Evolutionary conservation across 2,329 filamentous ascomycete genomes (phyloP).

Genomic region (Cladobotryum mycophilum): DNA sequence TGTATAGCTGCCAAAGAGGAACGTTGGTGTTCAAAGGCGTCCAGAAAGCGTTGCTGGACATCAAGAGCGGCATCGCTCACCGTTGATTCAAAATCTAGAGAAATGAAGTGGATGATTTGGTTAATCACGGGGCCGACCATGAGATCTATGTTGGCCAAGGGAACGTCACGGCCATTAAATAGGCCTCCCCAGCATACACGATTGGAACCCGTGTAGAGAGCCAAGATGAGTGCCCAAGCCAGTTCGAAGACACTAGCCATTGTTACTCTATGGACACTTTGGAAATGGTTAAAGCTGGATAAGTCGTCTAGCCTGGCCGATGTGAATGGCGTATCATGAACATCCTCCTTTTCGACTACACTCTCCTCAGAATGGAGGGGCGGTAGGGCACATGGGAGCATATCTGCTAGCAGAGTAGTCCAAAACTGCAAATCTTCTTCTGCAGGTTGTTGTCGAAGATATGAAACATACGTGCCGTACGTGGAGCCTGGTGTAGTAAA

Average conservation of each 20-base stretch:
- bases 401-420: background rate
- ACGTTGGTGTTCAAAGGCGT: conserved; percentile 1
- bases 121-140: conserved; percentile 2
- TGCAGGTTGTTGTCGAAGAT: background rate
- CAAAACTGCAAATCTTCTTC: background rate
- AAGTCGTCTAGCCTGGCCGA: background rate
- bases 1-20: conserved; percentile 3
- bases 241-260: background rate
- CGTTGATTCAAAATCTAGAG: background rate
- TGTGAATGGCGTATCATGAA: background rate
- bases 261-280: background rate
- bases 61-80: background rate
- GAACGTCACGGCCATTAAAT: background rate
- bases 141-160: background rate
- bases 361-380: background rate
- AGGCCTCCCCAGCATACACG: background rate
- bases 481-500: background rate
- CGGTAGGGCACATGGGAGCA: background rate
- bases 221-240: conserved; percentile 1
- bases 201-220: background rate
- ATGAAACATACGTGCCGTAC: background rate
- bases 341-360: background rate
- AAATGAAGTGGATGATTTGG: background rate
- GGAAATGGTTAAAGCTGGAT: background rate
- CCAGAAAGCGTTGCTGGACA: background rate